Percentiles rank a stretch among this genome's conserved stretches.
Evolutionary conservation across 2,329 filamentous ascomycete genomes (phyloP).

Genomic region (Fusarium cicatricum): DNA sequence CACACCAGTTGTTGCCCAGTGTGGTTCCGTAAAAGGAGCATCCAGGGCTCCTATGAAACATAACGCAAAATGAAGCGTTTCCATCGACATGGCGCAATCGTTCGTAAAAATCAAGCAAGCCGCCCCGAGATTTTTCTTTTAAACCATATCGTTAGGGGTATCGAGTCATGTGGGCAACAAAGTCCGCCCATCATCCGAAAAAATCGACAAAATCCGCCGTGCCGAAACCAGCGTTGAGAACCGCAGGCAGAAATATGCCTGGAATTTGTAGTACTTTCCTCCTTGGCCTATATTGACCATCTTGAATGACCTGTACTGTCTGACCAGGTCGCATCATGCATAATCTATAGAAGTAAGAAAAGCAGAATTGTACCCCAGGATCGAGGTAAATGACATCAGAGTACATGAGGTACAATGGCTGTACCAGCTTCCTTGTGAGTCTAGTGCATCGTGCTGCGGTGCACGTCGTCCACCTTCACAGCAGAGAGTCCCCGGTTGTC

Average conservation of each 20-base stretch:
- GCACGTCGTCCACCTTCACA: slow-evolving; percentile 43
- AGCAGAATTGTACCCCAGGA: slow-evolving; percentile 11
- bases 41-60: background rate
- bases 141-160: slow-evolving; percentile 31
- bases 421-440: background rate
- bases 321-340: slow-evolving; percentile 39
- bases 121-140: slow-evolving; percentile 19
- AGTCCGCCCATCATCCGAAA: slow-evolving; percentile 16
- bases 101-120: slow-evolving; percentile 24
- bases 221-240: slow-evolving; percentile 8
- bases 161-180: slow-evolving; percentile 23
- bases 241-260: slow-evolving; percentile 14
- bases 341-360: slow-evolving; percentile 35
- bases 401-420: slow-evolving; percentile 3
- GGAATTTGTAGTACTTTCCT: slow-evolving; percentile 11
- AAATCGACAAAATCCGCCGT: slow-evolving; percentile 19
- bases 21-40: background rate
- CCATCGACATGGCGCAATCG: slow-evolving; percentile 9
- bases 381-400: slow-evolving; percentile 1
- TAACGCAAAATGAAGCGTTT: slow-evolving; percentile 6
- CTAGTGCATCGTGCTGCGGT: slow-evolving; percentile 43
- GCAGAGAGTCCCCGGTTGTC: slow-evolving; percentile 46
- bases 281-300: slow-evolving; percentile 8
- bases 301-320: slow-evolving; percentile 42
- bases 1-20: background rate